Conservation (phyloP, 2,329 filamentous ascomycete species). For the Chaetothyriales sp. region DNA sequence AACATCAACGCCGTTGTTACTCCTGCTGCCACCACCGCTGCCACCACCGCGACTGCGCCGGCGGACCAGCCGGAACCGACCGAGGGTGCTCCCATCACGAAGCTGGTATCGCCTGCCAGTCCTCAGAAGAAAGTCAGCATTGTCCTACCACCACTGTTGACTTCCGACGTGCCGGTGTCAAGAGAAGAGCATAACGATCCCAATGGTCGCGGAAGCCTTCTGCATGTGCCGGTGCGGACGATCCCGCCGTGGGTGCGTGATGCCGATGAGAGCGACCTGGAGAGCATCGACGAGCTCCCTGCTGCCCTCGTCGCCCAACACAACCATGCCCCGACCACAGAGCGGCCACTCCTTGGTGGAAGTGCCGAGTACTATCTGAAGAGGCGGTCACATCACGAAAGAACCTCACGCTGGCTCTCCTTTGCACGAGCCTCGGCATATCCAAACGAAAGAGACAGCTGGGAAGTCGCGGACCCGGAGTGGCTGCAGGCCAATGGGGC, state of each 20-base stretch:
- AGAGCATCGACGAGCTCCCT: constrained; percentile 18
- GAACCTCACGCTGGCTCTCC: constrained; percentile 33
- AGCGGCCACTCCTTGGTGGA: constrained; percentile 12
- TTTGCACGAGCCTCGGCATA: constrained; percentile 31
- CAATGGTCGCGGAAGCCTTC: not conserved
- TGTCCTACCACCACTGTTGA: not conserved
- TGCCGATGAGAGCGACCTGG: constrained; percentile 26
- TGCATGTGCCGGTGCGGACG: constrained; percentile 1
- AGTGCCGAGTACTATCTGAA: constrained; percentile 3
- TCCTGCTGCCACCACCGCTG: not conserved
- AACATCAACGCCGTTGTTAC: not conserved
- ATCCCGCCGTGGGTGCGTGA: constrained; percentile 28
- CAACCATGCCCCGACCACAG: constrained; percentile 27
- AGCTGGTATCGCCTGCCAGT: not conserved
- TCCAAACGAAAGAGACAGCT: constrained; percentile 24
- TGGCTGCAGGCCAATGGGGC: constrained; percentile 32
- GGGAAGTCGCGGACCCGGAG: constrained; percentile 29
- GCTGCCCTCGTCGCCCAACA: constrained; percentile 32
- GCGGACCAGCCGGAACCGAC: constrained; percentile 1
- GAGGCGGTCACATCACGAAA: constrained; percentile 8
- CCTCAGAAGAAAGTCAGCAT: not conserved
- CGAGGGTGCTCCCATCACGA: constrained; percentile 1
- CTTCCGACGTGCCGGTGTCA: not conserved
- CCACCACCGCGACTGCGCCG: not conserved
- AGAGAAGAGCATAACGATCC: not conserved